These are phyloP conservation scores for Fusarium algeriense DNA, from an alignment of 2,329 filamentous ascomycete species.

Conservation along the genomic window DNA sequence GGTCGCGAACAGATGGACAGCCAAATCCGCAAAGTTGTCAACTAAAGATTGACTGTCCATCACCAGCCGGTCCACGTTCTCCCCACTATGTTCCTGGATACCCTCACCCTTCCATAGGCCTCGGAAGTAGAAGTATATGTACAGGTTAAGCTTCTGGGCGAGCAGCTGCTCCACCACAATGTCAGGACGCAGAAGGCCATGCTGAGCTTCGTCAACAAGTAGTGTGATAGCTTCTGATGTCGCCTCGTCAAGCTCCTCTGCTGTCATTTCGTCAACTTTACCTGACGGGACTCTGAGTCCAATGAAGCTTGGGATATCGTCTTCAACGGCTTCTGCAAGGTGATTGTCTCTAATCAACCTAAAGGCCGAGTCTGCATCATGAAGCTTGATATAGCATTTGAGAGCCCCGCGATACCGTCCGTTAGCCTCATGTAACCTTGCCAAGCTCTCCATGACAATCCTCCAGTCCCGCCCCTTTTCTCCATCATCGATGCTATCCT, in stretches of 20 bases:
- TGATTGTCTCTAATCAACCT: slow-evolving; percentile 87
- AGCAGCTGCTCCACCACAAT: slow-evolving; percentile 84
- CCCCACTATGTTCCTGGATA: slow-evolving; percentile 65
- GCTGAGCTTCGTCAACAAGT: slow-evolving; percentile 90
- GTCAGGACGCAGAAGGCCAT: slow-evolving; percentile 83
- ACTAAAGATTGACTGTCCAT: slow-evolving; percentile 76
- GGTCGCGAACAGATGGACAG: slow-evolving; percentile 85
- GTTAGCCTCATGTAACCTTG: slow-evolving; percentile 84
- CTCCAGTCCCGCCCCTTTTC: slow-evolving; percentile 85
- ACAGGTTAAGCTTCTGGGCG: slow-evolving; percentile 74
- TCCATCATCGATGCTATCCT: slow-evolving; percentile 81
- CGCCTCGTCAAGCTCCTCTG: slow-evolving; percentile 79
- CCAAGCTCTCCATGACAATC: slow-evolving; percentile 87
- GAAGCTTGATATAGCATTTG: slow-evolving; percentile 87
- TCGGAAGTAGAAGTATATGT: slow-evolving; percentile 92
- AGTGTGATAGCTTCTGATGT: slow-evolving; percentile 87
- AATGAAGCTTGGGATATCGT: slow-evolving; percentile 92
- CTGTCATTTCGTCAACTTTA: slow-evolving; percentile 73
- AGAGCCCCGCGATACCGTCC: slow-evolving; percentile 87
- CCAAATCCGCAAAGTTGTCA: slow-evolving; percentile 87
- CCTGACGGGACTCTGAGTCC: slow-evolving; percentile 84
- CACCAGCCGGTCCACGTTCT: slow-evolving; percentile 68
- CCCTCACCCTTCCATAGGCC: slow-evolving; percentile 85
- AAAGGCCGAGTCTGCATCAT: slow-evolving; percentile 93
- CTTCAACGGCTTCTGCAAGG: slow-evolving; percentile 87